These are phyloP conservation scores for Trichoderma sp. DNA, from an alignment of 2,329 filamentous ascomycete genomes.

Conservation along the genomic window DNA sequence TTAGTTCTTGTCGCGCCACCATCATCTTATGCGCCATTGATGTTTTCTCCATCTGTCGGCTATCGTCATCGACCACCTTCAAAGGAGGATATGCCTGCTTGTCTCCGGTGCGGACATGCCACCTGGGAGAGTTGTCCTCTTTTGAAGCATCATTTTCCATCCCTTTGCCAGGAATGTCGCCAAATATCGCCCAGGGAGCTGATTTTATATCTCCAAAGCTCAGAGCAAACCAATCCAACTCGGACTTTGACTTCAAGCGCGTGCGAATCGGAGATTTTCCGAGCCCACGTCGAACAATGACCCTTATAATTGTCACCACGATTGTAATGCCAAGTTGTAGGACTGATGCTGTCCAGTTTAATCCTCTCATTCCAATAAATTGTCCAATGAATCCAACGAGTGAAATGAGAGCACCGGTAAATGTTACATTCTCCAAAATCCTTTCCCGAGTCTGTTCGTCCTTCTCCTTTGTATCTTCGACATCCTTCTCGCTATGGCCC, in stretches of 20 bases:
- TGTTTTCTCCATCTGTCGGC: not conserved
- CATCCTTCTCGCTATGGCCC: not conserved
- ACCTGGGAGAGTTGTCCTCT: not conserved
- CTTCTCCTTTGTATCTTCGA: not conserved
- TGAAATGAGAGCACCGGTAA: conserved; percentile 22
- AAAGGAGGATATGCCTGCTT: not conserved
- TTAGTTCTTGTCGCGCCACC: not conserved
- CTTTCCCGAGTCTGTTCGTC: not conserved
- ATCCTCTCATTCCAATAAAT: conserved; percentile 28
- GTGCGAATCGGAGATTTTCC: not conserved
- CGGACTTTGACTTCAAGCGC: not conserved
- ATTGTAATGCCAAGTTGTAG: not conserved
- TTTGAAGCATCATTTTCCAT: not conserved
- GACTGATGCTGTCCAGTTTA: conserved; percentile 7
- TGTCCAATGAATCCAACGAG: conserved; percentile 33
- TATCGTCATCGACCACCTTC: rapidly evolving
- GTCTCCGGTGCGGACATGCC: not conserved
- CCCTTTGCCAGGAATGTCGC: not conserved
- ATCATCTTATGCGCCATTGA: not conserved
- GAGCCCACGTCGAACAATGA: not conserved
- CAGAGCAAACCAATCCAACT: conserved; percentile 9
- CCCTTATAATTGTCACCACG: not conserved
- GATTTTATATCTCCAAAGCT: not conserved
- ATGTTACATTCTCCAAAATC: not conserved
- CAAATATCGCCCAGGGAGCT: not conserved